A percentile compares a stretch with the other conserved stretches of the same genome.
These are phyloP conservation scores for Colletotrichum sp. DNA, from an alignment of 2,329 filamentous ascomycete species.

Conservation along the genomic window DNA sequence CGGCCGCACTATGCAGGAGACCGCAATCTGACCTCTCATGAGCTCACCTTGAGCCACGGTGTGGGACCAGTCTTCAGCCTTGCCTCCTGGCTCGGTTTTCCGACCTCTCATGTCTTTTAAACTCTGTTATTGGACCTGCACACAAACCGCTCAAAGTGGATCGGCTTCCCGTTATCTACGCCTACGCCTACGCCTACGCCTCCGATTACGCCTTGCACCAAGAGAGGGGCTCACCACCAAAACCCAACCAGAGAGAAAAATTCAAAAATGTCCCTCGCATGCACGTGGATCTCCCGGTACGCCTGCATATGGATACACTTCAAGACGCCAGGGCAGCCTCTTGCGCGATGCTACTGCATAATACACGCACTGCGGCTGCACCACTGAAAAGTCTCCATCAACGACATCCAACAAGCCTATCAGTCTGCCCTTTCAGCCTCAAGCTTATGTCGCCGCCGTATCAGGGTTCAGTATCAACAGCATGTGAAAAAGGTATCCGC, in stretches of 20 bases:
- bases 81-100: conserved; percentile 8
- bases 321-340: not conserved
- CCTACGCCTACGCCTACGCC: not conserved
- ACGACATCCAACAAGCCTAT: not conserved
- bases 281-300: conserved; percentile 14
- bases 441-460: not conserved
- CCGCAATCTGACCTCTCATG: not conserved
- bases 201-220: not conserved
- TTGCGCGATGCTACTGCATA: not conserved
- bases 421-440: not conserved
- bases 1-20: not conserved
- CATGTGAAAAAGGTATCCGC: conserved; percentile 14
- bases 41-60: not conserved
- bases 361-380: not conserved
- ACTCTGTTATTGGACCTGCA: not conserved
- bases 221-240: not conserved
- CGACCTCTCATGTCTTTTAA: not conserved
- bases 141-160: conserved; percentile 17
- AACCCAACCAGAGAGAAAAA: not conserved
- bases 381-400: not conserved
- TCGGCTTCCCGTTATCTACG: conserved; percentile 10
- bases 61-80: conserved; percentile 13
- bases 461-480: not conserved
- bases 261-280: not conserved
- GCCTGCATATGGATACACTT: conserved; percentile 9